Conservation (phyloP, 257 asterid species). For the Ballota nigra region DNA sequence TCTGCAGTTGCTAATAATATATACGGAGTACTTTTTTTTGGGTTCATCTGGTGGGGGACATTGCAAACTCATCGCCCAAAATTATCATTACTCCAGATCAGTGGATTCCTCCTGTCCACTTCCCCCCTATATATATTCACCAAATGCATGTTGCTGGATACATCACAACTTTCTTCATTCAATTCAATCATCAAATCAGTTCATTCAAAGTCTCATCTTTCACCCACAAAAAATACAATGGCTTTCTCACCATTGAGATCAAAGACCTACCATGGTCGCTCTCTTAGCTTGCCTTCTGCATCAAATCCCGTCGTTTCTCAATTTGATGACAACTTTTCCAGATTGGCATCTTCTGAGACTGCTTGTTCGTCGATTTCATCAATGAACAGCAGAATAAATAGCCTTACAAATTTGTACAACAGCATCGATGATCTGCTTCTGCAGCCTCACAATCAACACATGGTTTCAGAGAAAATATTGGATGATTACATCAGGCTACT, state of each 20-base stretch:
- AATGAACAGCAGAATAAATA: conserved; percentile 15
- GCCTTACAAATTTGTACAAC: conserved; percentile 28
- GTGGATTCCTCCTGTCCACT: conserved; percentile 14
- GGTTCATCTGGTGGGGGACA: conserved; percentile 11
- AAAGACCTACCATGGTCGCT: conserved; percentile 38
- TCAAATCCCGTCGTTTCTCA: conserved; percentile 32
- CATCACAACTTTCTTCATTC: conserved; percentile 22
- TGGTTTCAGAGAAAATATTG: conserved; percentile 24
- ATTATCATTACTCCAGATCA: conserved; percentile 22
- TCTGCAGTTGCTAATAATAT: too few relatives aligned
- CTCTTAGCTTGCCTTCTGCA: conserved; percentile 43
- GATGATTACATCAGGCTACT: conserved; percentile 32
- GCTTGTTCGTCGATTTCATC: conserved; percentile 29
- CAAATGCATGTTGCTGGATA: background rate
- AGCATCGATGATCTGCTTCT: conserved; percentile 32
- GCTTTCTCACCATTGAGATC: conserved; percentile 45
- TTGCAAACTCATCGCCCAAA: conserved; percentile 15
- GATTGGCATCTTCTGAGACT: conserved; percentile 25
- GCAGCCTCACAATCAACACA: conserved; percentile 24
- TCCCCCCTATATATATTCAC: background rate
- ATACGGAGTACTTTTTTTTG: too few relatives aligned
- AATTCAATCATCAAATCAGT: background rate
- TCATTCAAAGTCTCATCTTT: background rate
- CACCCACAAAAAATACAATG: conserved; percentile 21
- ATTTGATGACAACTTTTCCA: conserved; percentile 26